Base-by-base conservation (phyloP, 2,329 filamentous ascomycete genomes). In the Aspergillus sp. region DNA sequence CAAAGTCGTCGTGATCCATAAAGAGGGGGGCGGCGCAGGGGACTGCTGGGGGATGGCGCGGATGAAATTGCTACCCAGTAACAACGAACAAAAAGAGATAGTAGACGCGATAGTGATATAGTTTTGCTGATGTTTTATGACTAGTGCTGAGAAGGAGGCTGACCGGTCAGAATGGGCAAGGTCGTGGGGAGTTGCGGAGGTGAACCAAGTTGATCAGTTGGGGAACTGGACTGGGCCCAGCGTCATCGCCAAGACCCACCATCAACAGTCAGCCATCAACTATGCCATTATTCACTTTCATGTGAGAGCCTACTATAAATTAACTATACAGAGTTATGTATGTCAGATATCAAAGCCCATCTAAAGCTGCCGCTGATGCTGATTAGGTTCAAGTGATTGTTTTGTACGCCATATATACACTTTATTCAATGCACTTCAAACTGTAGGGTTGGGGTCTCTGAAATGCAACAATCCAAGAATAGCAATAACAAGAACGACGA, bases 1-100 rank as follows among this genome's bases (percentile, higher is more conserved):
- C 89, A 75, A 95, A 95, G 76, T 89, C 88, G 75, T 90, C 88
- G 71, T 80, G 69, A 62, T 79, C 76, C 77, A 79, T 80, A 58
- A 68, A 65, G 62, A 65, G 64, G 66, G 51, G 60, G 57, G 58
- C 55, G 48, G 42, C 54, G 34, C 12, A 37, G 6, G 12, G 46
- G 44, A 46, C 33, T 20, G 19, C 48, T 42, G 59, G 48, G 41
- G 46, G 13, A 37, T 45, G 39, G 40, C n/a, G 44, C 17, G 13
- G 34, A 45, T 30, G 12, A 8, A 44, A 39, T 9, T 12, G 51
- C 15, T 44, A 30, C 11, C 20, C 19, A 53, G 17, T 19, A 49
- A 24, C 41, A 50, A 41, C 44, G 51, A 13, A 48, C 17, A 13
- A 40, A 48, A 46, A n/a, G 13, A 11, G 41, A 34, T 50, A 13